These are phyloP conservation scores for Ganoderma lucidum DNA, from an alignment of 1,284 basidiomycete genomes.

Conservation along the genomic window DNA sequence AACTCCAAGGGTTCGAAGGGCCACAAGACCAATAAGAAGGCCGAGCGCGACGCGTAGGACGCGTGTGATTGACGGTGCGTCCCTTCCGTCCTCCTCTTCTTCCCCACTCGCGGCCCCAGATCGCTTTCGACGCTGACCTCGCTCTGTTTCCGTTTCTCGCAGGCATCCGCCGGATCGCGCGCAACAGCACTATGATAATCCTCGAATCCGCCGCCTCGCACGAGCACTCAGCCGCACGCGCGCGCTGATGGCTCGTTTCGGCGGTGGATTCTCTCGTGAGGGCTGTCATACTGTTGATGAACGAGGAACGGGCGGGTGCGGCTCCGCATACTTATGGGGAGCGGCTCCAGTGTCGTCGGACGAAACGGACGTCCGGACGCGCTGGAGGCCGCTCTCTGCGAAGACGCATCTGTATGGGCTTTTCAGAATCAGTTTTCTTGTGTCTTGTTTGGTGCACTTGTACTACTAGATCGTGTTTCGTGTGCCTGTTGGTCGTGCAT, in stretches of 20 bases:
- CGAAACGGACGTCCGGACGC: neutral
- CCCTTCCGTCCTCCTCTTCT: neutral
- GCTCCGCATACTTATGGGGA: neutral
- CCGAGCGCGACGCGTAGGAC: neutral
- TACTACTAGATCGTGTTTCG: neutral
- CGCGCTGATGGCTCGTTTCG: slow-evolving; percentile 1
- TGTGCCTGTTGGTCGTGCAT: neutral
- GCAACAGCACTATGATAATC: slow-evolving; percentile 7
- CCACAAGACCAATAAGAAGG: too few relatives aligned
- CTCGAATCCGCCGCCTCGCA: slow-evolving; percentile 19
- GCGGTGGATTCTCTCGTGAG: neutral
- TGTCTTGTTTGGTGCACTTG: neutral
- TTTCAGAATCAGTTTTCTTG: slow-evolving; percentile 4
- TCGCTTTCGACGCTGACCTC: slow-evolving; percentile 3
- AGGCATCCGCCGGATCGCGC: slow-evolving; percentile 15
- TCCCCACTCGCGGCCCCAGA: too few relatives aligned
- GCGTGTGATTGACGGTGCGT: slow-evolving; percentile 22
- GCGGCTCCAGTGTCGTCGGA: slow-evolving; percentile 6
- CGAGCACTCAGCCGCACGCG: slow-evolving; percentile 6
- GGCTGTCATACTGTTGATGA: slow-evolving; percentile 7
- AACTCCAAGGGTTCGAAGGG: slow-evolving; percentile 2
- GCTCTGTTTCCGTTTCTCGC: neutral
- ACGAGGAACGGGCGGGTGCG: slow-evolving; percentile 10
- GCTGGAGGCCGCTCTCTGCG: slow-evolving; percentile 9
- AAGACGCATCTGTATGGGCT: slow-evolving; percentile 9